These are phyloP conservation scores for Haplosporangium sp. DNA, from an alignment of 371 early-diverging fungal genomes.

Conservation along the genomic window DNA sequence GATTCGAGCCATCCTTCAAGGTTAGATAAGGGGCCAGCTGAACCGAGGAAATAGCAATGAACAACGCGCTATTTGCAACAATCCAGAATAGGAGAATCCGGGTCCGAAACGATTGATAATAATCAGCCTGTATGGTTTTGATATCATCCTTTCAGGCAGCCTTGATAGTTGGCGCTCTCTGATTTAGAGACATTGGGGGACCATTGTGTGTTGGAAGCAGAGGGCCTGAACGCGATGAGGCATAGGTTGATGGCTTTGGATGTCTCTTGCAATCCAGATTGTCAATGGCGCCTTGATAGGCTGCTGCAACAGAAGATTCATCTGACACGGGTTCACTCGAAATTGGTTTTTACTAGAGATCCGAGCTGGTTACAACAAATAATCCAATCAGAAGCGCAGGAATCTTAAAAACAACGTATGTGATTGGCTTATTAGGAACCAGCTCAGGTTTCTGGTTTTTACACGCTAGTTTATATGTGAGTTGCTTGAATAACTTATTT, in stretches of 20 bases:
- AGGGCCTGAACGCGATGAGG: constrained; percentile 4
- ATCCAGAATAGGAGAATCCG: constrained; percentile 87
- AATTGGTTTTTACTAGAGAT: too few relatives aligned
- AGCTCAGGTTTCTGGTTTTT: too few relatives aligned
- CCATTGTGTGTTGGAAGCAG: constrained; percentile 13
- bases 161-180: constrained; percentile 6
- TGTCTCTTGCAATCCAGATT: constrained; percentile 58
- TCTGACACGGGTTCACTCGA: constrained; percentile 90
- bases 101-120: constrained; percentile 88
- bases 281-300: constrained; percentile 76
- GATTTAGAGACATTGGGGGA: constrained; percentile 1
- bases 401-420: too few relatives aligned
- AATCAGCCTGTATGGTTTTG: constrained; percentile 87
- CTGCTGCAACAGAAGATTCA: constrained; percentile 67
- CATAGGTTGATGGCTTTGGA: constrained; percentile 12
- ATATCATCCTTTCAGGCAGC: constrained; percentile 61
- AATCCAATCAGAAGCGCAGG: too few relatives aligned
- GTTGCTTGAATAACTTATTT: too few relatives aligned
- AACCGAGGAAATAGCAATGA: constrained; percentile 68
- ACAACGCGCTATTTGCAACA: constrained; percentile 76
- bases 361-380: too few relatives aligned
- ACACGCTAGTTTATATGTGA: too few relatives aligned
- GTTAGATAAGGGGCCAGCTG: constrained; percentile 42
- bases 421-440: too few relatives aligned
- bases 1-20: constrained; percentile 46